A percentile compares a stretch with the other conserved stretches of the same genome.
These are phyloP conservation scores for Sambucus nigra DNA, from an alignment of 129 eudicot species.

Conservation along the genomic window DNA sequence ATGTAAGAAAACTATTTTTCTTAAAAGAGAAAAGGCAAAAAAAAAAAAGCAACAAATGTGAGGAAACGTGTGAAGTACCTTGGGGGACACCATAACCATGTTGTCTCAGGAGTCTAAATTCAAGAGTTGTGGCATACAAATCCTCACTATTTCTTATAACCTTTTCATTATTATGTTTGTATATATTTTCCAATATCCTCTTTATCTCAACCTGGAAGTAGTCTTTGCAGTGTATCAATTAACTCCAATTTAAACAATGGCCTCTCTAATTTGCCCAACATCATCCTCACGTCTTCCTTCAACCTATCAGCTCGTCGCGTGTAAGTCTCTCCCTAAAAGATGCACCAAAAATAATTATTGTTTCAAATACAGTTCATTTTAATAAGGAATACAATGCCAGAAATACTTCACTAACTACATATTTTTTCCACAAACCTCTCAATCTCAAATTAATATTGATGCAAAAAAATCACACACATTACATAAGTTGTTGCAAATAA, in stretches of 20 bases:
- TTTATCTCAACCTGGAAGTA: slow-evolving; percentile 29
- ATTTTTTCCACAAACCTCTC: neutral
- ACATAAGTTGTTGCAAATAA: no score
- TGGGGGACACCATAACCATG: slow-evolving; percentile 31
- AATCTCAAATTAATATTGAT: no score
- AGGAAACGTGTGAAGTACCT: slow-evolving; percentile 32
- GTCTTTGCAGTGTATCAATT: slow-evolving; percentile 41
- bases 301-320: slow-evolving; percentile 8
- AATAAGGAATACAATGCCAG: neutral
- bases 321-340: slow-evolving; percentile 16
- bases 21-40: neutral
- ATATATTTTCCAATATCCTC: slow-evolving; percentile 12
- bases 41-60: no score
- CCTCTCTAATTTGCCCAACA: neutral
- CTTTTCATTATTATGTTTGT: slow-evolving; percentile 6
- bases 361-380: no score
- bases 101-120: slow-evolving; percentile 42
- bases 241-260: slow-evolving; percentile 24
- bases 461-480: neutral
- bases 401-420: no score
- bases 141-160: neutral
- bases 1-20: no score
- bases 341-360: no score
- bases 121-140: slow-evolving; percentile 31
- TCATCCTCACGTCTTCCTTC: slow-evolving; percentile 10